These are phyloP conservation scores for cucumber (Cucumis sativus) DNA, from an alignment of 306 rosid species.

Conservation along the genomic window Cucumber_9930_V3 NC_026658.2:23884501-23885000, in stretches of 20 bases:
- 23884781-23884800: conserved; percentile 94
- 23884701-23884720: conserved; percentile 95
- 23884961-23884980: conserved; percentile 69
- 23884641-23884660: conserved; percentile 70
- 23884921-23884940: conserved; percentile 7
- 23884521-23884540: conserved; percentile 98
- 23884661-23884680: conserved; percentile 31
- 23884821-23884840: conserved; percentile 96
- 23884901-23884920: conserved; percentile 12
- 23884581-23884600: conserved; percentile 92
- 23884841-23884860: conserved; percentile 88
- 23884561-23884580: conserved; percentile 89
- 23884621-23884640: conserved; percentile 72
- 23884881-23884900: conserved; percentile 92
- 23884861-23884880: conserved; percentile 73
- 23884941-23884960: conserved; percentile 4
- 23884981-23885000: conserved; percentile 99
- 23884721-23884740: conserved; percentile 95
- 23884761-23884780: conserved; percentile 96
- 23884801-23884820: conserved; percentile 86
- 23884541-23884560: conserved; percentile 66
- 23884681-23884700: conserved; percentile 76
- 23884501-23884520: conserved; percentile 77
- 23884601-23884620: conserved; percentile 84
- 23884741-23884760: conserved; percentile 99